Evolutionary conservation across 2,329 filamentous ascomycete genomes (phyloP).

Genomic region (Hypomyces rosellus): DNA sequence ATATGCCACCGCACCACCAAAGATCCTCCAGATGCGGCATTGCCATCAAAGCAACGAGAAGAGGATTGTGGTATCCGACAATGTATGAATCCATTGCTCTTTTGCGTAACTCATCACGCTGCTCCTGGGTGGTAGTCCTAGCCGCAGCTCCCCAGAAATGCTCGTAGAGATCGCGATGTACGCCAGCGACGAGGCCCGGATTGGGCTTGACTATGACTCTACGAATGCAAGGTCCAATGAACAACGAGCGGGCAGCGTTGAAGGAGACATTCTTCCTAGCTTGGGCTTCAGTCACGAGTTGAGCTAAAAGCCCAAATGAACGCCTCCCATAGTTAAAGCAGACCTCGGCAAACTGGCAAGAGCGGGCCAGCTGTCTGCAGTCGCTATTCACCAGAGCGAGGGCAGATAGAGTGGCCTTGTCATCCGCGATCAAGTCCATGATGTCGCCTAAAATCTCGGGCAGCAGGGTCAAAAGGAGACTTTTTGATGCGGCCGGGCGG

Average conservation of each 20-base stretch:
- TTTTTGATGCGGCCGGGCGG: not conserved
- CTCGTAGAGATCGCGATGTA: too few species aligned
- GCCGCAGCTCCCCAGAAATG: not conserved
- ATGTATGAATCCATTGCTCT: not conserved
- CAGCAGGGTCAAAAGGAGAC: constrained; percentile 8
- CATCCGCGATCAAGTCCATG: constrained; percentile 9
- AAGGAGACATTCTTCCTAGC: not conserved
- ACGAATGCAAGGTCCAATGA: constrained; percentile 1
- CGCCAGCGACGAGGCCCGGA: too few species aligned
- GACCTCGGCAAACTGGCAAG: constrained; percentile 12
- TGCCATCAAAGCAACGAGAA: not conserved
- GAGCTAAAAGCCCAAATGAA: not conserved
- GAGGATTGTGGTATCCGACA: not conserved
- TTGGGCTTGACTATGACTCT: not conserved
- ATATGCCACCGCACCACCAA: constrained; percentile 2
- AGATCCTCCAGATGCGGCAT: constrained; percentile 13
- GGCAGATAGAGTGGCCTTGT: constrained; percentile 9
- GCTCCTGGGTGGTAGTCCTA: not conserved
- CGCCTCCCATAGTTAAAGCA: constrained; percentile 10
- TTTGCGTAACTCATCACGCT: not conserved
- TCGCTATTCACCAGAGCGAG: constrained; percentile 17
- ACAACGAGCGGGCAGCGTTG: not conserved
- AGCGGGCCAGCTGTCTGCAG: constrained; percentile 12
- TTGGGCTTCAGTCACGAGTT: not conserved
- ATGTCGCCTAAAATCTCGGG: constrained; percentile 11